Conservation (phyloP, 495 filamentous ascomycete species). For the Talaromyces adpressus region DNA sequence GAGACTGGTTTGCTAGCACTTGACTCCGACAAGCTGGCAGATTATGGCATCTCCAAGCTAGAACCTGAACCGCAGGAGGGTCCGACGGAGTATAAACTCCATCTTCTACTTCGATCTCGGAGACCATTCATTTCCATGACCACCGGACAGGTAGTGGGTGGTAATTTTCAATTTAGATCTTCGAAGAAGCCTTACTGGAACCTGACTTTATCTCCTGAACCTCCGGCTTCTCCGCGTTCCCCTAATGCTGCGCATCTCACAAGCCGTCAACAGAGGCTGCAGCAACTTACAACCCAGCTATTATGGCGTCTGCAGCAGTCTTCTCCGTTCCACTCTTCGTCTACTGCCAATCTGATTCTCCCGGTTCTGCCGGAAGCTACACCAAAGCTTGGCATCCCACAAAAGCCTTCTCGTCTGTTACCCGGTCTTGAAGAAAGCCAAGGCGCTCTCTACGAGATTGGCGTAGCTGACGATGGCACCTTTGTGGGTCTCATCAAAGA, state of each 20-base stretch:
- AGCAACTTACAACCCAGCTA: slow-evolving; percentile 89
- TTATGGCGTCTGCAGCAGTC: slow-evolving; percentile 95
- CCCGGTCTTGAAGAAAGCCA: slow-evolving; percentile 87
- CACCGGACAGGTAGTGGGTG: slow-evolving; percentile 51
- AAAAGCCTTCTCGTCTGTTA: slow-evolving; percentile 56
- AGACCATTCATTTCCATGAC: slow-evolving; percentile 60
- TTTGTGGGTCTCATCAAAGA: slow-evolving; percentile 86
- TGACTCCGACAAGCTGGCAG: slow-evolving; percentile 48
- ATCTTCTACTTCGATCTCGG: slow-evolving; percentile 76
- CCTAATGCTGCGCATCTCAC: slow-evolving; percentile 26
- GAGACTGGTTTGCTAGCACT: slow-evolving; percentile 19
- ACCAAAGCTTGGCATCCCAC: slow-evolving; percentile 42
- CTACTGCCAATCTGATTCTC: slow-evolving; percentile 61
- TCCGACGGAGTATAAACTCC: slow-evolving; percentile 92
- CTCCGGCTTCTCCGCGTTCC: slow-evolving; percentile 19
- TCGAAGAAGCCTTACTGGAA: slow-evolving; percentile 2
- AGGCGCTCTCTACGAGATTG: slow-evolving; percentile 93
- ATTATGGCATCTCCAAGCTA: slow-evolving; percentile 68
- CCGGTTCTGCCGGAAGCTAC: slow-evolving; percentile 63
- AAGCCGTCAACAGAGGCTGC: slow-evolving; percentile 72
- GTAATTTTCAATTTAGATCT: slow-evolving; percentile 50
- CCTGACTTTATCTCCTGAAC: slow-evolving; percentile 20
- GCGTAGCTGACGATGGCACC: slow-evolving; percentile 88
- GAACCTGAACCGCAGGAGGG: slow-evolving; percentile 91
- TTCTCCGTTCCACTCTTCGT: slow-evolving; percentile 76